Evolutionary conservation across 441 rosid species (phyloP).

Genomic region (Gossypium aridum): DNA sequence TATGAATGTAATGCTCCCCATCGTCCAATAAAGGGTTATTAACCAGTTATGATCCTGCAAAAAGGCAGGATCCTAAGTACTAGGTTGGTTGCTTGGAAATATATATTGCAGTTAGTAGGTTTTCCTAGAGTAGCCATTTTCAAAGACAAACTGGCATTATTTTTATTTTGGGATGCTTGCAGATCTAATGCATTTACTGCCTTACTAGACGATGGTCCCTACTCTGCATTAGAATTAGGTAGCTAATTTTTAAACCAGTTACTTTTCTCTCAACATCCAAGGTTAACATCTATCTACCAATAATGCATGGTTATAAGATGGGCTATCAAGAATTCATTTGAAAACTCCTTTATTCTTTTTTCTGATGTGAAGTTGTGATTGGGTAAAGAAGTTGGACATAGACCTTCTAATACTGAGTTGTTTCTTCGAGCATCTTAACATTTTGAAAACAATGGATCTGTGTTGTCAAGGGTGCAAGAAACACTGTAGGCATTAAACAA

Average conservation of each 20-base stretch:
- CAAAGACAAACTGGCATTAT: background rate
- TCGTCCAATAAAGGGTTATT: background rate
- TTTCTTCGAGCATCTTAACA: background rate
- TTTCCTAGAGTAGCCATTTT: background rate
- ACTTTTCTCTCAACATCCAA: background rate
- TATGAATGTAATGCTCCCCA: background rate
- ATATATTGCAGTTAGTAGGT: background rate
- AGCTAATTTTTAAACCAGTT: background rate
- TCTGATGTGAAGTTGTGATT: slow-evolving; percentile 3
- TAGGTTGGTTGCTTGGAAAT: background rate
- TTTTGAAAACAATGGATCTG: background rate
- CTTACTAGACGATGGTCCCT: background rate
- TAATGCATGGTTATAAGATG: background rate
- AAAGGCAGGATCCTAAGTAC: slow-evolving; percentile 6
- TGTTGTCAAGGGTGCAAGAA: background rate
- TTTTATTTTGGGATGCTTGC: background rate
- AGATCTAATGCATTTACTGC: background rate
- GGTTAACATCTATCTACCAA: background rate
- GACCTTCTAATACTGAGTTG: background rate
- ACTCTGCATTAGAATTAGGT: background rate
- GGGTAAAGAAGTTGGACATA: background rate
- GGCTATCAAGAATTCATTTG: slow-evolving; percentile 4
- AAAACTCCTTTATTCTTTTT: slow-evolving; percentile 4
- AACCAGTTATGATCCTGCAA: slow-evolving; percentile 10
- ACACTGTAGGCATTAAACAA: background rate